phyloP scores from a whole-genome alignment of 371 early-diverging fungal genomes.

The Mucor sp. region DNA sequence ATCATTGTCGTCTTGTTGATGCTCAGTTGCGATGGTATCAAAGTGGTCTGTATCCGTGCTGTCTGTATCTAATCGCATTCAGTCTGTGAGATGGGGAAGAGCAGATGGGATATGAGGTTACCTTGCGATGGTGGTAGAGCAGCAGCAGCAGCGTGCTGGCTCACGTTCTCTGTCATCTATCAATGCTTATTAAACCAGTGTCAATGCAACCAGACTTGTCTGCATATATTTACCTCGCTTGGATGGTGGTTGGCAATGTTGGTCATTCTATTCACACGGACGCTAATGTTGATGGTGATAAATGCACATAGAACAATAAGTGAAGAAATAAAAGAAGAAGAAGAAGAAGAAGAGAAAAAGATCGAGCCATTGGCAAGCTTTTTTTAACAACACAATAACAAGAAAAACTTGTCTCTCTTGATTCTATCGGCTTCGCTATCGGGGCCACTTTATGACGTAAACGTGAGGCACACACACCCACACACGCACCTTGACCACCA shows the following conservation, averaged over 20 bases:
- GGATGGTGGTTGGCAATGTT: neutral
- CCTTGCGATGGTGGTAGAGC: neutral
- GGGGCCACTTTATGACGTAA: neutral
- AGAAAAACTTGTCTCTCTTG: neutral
- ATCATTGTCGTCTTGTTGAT: neutral
- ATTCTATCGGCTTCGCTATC: neutral
- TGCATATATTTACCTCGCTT: neutral
- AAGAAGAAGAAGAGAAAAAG: neutral
- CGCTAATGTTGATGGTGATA: neutral
- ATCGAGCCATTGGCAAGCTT: neutral
- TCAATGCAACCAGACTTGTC: neutral
- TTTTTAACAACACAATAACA: neutral
- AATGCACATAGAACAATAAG: neutral
- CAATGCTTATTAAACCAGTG: neutral
- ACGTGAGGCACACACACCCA: conserved; percentile 3
- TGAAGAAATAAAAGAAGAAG: neutral
- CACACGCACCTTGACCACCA: too few species aligned
- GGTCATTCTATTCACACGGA: neutral
- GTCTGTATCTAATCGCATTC: neutral
- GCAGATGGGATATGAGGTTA: neutral
- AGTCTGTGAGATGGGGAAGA: neutral
- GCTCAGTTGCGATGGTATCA: neutral
- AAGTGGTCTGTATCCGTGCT: neutral
- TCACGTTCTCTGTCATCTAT: neutral
- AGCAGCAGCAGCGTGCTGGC: neutral